Conservation (phyloP, 305 asterid species). For the Solanum hybrid region DNA sequence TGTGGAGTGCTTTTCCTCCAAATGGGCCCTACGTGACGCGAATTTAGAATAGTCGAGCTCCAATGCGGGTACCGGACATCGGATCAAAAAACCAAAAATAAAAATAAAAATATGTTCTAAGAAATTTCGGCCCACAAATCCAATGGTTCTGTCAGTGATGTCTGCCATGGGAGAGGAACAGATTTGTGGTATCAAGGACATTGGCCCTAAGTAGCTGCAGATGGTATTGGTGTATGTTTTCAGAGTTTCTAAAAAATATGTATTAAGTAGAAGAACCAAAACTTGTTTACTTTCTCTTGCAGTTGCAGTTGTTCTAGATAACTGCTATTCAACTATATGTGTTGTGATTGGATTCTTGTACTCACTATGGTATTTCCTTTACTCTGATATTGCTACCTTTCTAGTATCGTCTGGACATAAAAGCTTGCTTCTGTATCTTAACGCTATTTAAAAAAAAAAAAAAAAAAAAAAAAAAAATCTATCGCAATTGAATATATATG, state of each 20-base stretch:
- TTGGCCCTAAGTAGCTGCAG: constrained; percentile 13
- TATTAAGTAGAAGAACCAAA: not conserved
- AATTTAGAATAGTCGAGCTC: too few relatives aligned
- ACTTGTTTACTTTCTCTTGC: not conserved
- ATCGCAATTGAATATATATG: too few relatives aligned
- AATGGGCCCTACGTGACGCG: too few relatives aligned
- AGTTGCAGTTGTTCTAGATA: not conserved
- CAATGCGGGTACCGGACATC: too few relatives aligned
- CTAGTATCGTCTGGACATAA: not conserved
- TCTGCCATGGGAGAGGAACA: constrained; percentile 22
- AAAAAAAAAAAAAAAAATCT: too few relatives aligned
- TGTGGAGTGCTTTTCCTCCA: too few relatives aligned
- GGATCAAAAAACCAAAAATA: too few relatives aligned
- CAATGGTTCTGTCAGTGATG: constrained; percentile 12
- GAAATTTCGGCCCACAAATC: too few relatives aligned
- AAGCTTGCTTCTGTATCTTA: not conserved
- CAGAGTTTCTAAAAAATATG: not conserved
- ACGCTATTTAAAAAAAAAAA: too few relatives aligned
- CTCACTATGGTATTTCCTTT: not conserved
- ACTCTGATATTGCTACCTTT: not conserved
- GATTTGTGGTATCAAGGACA: constrained; percentile 18
- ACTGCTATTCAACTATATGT: not conserved
- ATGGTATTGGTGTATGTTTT: not conserved
- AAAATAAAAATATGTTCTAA: too few relatives aligned
- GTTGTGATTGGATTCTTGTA: not conserved